Percentiles rank a stretch among this genome's conserved stretches.
These are phyloP conservation scores for Neonectria sp. DNA, from an alignment of 2,329 filamentous ascomycete species.

Conservation along the genomic window DNA sequence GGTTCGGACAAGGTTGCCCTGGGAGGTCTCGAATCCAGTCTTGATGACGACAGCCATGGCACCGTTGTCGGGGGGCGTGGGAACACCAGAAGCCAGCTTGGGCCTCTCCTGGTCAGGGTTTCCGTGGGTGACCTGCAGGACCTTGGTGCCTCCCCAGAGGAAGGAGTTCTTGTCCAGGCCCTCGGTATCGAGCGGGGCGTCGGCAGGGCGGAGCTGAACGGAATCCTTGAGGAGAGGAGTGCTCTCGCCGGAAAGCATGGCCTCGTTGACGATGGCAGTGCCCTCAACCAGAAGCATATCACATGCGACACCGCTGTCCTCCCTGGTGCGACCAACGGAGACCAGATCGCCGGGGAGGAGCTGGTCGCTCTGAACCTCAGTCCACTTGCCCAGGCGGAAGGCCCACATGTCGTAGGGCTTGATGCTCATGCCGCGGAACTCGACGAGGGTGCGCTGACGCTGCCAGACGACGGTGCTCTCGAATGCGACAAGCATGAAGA, in stretches of 20 bases:
- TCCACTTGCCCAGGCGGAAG: conserved; percentile 89
- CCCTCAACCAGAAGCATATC: conserved; percentile 97
- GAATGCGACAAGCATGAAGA: conserved; percentile 98
- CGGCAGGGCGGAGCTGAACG: conserved; percentile 86
- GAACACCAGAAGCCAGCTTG: conserved; percentile 82
- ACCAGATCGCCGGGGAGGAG: conserved; percentile 94
- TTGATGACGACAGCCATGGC: conserved; percentile 95
- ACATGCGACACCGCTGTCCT: conserved; percentile 96
- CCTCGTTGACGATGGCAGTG: conserved; percentile 97
- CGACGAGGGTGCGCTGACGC: conserved; percentile 92
- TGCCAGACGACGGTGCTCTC: conserved; percentile 99
- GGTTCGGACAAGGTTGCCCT: conserved; percentile 96
- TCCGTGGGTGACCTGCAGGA: conserved; percentile 93
- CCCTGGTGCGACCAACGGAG: conserved; percentile 93
- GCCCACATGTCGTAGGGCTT: conserved; percentile 98
- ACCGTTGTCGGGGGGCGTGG: conserved; percentile 90
- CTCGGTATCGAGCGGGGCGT: conserved; percentile 87
- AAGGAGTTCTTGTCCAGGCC: conserved; percentile 97
- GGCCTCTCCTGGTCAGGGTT: conserved; percentile 82
- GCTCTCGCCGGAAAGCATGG: conserved; percentile 98
- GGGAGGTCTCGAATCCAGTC: conserved; percentile 98
- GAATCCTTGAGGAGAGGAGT: conserved; percentile 98
- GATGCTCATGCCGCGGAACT: conserved; percentile 99
- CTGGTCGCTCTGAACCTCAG: conserved; percentile 89
- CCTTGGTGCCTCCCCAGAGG: conserved; percentile 97